Percentiles rank a stretch among this genome's conserved stretches.
phyloP scores from a whole-genome alignment of 768 basidiomycete species.

The Cyclocybe aegerita region DNA sequence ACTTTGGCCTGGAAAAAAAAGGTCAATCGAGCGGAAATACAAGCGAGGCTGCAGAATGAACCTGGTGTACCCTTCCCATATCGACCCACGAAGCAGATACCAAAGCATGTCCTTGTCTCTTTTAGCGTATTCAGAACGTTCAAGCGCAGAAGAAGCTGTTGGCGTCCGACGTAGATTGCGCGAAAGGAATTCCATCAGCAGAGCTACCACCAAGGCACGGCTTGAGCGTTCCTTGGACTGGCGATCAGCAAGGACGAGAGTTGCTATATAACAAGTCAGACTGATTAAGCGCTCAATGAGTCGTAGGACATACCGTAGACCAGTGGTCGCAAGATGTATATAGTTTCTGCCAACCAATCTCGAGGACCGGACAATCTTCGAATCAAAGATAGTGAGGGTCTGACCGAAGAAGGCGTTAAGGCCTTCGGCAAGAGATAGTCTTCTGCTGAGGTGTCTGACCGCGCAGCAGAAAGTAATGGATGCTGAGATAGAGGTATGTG shows the following conservation, averaged over 20 bases:
- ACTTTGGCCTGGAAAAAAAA: slow-evolving; percentile 58
- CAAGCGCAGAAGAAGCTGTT: slow-evolving; percentile 58
- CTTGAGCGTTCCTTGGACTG: slow-evolving; percentile 39
- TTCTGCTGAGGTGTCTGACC: slow-evolving; percentile 62
- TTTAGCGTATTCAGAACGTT: slow-evolving; percentile 77
- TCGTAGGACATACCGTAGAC: slow-evolving; percentile 59
- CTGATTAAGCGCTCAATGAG: slow-evolving; percentile 7
- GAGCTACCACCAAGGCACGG: slow-evolving; percentile 61
- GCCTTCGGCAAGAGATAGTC: slow-evolving; percentile 85
- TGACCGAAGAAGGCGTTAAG: slow-evolving; percentile 69
- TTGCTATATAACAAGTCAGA: slow-evolving; percentile 27
- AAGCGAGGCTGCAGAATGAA: slow-evolving; percentile 25
- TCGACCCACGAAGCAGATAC: slow-evolving; percentile 83
- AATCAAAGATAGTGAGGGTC: slow-evolving; percentile 66
- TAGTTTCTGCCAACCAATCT: slow-evolving; percentile 73
- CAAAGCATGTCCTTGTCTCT: slow-evolving; percentile 81
- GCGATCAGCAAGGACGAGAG: slow-evolving; percentile 41
- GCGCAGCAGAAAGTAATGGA: slow-evolving; percentile 53
- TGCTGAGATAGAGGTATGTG: slow-evolving; percentile 65
- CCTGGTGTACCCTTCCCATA: slow-evolving; percentile 83
- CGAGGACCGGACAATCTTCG: slow-evolving; percentile 57
- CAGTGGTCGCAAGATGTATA: slow-evolving; percentile 74
- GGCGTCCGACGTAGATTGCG: slow-evolving; percentile 72
- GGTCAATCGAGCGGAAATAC: not conserved
- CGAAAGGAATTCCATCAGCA: slow-evolving; percentile 72